A percentile compares a stretch with the other conserved stretches of the same genome.
Evolutionary conservation across 1,139 yeast genomes (phyloP).

Genomic region (Hyphopichia fennica): DNA sequence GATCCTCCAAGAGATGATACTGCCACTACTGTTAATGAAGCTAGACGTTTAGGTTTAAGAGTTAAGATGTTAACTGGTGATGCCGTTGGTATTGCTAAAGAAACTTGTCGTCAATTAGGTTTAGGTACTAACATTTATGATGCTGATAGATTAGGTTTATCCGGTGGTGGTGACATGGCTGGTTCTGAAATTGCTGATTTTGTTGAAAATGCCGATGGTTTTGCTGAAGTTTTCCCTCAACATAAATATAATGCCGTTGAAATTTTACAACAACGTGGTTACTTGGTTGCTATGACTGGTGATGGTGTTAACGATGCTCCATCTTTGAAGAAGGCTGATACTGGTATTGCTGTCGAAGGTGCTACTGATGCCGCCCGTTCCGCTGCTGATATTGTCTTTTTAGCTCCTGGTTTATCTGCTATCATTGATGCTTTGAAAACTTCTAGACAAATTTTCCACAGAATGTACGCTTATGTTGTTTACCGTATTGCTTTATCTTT

Average conservation of each 20-base stretch:
- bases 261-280: conserved; percentile 87
- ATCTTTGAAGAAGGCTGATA: conserved; percentile 93
- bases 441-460: conserved; percentile 96
- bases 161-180: conserved; percentile 96
- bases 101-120: conserved; percentile 97
- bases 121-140: conserved; percentile 96
- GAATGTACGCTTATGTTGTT: conserved; percentile 95
- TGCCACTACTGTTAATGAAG: conserved; percentile 94
- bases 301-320: conserved; percentile 98
- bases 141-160: conserved; percentile 95
- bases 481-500: conserved; percentile 93
- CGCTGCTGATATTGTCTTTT: conserved; percentile 95
- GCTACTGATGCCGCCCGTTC: conserved; percentile 96
- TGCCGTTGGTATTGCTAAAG: conserved; percentile 98
- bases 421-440: conserved; percentile 92
- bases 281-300: conserved; percentile 98
- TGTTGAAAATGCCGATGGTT: conserved; percentile 96
- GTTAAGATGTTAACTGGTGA: conserved; percentile 99
- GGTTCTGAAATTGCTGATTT: conserved; percentile 96
- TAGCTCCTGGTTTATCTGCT: conserved; percentile 95
- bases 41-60: conserved; percentile 89
- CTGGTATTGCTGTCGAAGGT: conserved; percentile 98
- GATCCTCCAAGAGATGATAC: conserved; percentile 99
- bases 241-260: conserved; percentile 93
- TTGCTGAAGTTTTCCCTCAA: conserved; percentile 97